Conservation (phyloP, 441 rosid genomes). For the Populus tomentosa region DNA sequence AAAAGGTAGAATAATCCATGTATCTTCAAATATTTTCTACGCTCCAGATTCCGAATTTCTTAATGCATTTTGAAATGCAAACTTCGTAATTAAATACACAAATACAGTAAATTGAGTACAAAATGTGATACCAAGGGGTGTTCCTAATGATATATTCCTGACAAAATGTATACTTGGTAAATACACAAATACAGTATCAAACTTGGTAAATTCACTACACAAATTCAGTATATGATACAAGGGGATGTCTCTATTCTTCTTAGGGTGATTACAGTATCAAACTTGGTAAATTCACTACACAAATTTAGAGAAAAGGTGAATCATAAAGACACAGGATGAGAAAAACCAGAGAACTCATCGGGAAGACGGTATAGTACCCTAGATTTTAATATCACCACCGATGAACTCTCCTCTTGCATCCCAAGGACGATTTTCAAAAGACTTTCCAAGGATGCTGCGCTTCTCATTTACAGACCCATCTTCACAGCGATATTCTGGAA, state of each 20-base stretch:
- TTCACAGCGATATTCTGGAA: conserved; percentile 65
- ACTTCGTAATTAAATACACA: background rate
- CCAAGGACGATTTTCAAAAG: conserved; percentile 78
- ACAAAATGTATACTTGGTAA: too few relatives aligned
- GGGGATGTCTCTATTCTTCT: background rate
- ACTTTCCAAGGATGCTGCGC: conserved; percentile 69
- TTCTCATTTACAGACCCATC: conserved; percentile 57
- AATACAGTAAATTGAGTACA: too few relatives aligned
- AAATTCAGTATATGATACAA: background rate
- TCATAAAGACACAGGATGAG: background rate
- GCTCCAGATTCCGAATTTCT: background rate
- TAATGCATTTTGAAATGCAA: background rate
- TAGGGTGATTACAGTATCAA: too few relatives aligned
- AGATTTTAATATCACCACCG: conserved; percentile 19
- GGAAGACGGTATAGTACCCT: background rate
- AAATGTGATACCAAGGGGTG: too few relatives aligned
- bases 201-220: background rate
- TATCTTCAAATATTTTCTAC: background rate
- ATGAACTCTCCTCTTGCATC: conserved; percentile 54
- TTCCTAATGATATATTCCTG: background rate
- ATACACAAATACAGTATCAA: background rate
- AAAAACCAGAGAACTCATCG: too few relatives aligned
- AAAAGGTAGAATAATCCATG: background rate
- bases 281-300: too few relatives aligned
- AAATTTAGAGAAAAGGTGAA: background rate